These are phyloP conservation scores for Pochonia chlamydosporia DNA, from an alignment of 2,329 filamentous ascomycete species.

Conservation along the genomic window DNA sequence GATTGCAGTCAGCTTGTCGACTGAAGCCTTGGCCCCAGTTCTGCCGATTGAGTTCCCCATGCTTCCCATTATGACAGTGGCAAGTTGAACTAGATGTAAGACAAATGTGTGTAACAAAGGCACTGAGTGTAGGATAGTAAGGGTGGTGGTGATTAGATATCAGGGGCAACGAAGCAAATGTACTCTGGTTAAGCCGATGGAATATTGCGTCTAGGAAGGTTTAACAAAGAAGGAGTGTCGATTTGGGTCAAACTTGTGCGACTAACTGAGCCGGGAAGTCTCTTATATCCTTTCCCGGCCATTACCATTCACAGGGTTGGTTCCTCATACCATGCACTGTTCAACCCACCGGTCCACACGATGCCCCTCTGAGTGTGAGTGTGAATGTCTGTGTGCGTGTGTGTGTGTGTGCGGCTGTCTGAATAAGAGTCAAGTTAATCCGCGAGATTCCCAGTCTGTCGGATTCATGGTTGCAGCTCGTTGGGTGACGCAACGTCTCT, in stretches of 20 bases:
- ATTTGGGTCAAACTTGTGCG: background rate
- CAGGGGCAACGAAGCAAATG: too few species aligned
- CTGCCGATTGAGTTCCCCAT: constrained; percentile 4
- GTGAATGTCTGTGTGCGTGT: too few species aligned
- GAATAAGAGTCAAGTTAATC: background rate
- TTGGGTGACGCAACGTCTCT: background rate
- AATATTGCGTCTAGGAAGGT: too few species aligned
- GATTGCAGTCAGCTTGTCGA: constrained; percentile 12
- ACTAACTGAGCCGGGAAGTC: background rate
- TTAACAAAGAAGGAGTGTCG: background rate
- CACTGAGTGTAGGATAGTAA: too few species aligned
- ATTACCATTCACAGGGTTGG: background rate
- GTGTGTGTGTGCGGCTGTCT: background rate
- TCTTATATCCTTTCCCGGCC: background rate
- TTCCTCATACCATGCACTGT: background rate
- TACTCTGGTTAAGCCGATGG: too few species aligned
- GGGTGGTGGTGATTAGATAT: too few species aligned
- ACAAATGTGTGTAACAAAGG: background rate
- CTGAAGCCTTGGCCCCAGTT: constrained; percentile 3
- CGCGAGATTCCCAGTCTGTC: background rate
- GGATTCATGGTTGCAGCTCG: background rate
- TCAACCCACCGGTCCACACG: background rate
- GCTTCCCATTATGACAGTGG: background rate
- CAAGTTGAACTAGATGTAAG: background rate
- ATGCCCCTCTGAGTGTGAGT: too few species aligned